Conservation (phyloP, 225 moss, liverwort and hornwort genomes). For the Takakia lepidozioides region DNA sequence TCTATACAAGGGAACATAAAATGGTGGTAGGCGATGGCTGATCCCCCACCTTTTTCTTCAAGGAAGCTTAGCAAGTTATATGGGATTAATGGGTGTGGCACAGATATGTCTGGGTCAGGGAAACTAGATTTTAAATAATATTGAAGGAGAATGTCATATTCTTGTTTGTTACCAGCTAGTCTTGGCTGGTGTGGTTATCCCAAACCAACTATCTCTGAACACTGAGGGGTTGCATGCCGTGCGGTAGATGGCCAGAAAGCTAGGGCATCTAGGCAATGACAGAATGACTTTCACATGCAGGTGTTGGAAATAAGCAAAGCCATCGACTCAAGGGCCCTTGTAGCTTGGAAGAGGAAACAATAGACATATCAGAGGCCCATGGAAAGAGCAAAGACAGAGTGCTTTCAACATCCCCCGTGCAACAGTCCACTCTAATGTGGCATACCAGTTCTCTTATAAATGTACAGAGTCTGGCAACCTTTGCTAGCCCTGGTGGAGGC, state of each 20-base stretch:
- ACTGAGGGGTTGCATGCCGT: neutral
- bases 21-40: no score
- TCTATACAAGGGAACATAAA: no score
- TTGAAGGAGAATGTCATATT: no score
- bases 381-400: slow-evolving; percentile 5
- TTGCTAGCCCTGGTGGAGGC: slow-evolving; percentile 24
- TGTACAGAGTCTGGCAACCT: slow-evolving; percentile 23
- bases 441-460: slow-evolving; percentile 44
- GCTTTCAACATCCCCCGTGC: slow-evolving; percentile 2
- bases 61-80: no score
- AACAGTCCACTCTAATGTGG: slow-evolving; percentile 20
- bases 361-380: slow-evolving; percentile 2
- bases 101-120: no score
- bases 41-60: no score
- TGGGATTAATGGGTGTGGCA: no score
- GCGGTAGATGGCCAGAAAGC: neutral
- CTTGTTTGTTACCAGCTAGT: no score
- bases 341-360: slow-evolving; percentile 12
- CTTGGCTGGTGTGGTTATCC: no score
- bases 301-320: neutral
- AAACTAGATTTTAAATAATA: no score
- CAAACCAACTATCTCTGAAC: neutral
- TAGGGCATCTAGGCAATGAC: neutral
- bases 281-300: neutral
- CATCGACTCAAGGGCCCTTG: slow-evolving; percentile 4